phyloP scores from a whole-genome alignment of 2,329 filamentous ascomycete species.

The Trichoderma koningii region DNA sequence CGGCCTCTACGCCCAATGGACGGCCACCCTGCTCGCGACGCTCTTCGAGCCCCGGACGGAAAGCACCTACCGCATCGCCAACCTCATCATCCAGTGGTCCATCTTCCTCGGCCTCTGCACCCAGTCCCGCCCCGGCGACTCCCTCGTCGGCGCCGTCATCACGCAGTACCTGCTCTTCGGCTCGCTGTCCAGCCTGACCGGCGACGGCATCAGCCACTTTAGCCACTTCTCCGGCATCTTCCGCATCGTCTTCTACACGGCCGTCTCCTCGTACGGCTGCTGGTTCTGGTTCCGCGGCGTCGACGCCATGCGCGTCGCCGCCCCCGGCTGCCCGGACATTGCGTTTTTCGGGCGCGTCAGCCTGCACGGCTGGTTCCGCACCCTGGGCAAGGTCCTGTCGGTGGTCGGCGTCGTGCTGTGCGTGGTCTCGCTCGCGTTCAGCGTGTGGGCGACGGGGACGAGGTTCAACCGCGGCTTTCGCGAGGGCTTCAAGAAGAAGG shows the following conservation, averaged over 20 bases:
- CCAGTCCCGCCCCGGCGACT: conserved; percentile 29
- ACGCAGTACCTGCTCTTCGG: conserved; percentile 35
- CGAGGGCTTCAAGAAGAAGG: conserved; percentile 15
- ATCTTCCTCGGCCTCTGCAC: conserved; percentile 37
- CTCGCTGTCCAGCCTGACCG: conserved; percentile 34
- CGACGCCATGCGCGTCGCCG: conserved; percentile 28
- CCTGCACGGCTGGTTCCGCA: conserved; percentile 31
- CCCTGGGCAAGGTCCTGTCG: conserved; percentile 29
- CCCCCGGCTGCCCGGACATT: conserved; percentile 21
- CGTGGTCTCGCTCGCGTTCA: conserved; percentile 13
- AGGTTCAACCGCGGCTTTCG: conserved; percentile 28
- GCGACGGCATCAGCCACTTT: conserved; percentile 33
- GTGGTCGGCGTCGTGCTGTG: conserved; percentile 30
- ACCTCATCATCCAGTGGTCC: conserved; percentile 37
- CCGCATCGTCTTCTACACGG: conserved; percentile 33
- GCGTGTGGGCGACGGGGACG: conserved; percentile 13
- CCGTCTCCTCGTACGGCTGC: conserved; percentile 31
- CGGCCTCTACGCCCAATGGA: conserved; percentile 35
- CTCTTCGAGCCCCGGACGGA: conserved; percentile 33
- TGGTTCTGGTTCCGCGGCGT: conserved; percentile 34
- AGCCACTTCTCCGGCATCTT: conserved; percentile 31
- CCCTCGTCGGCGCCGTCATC: conserved; percentile 32
- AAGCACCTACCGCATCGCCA: conserved; percentile 34
- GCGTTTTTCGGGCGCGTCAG: conserved; percentile 30
- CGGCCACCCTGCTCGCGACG: conserved; percentile 33